Evolutionary conservation across 768 basidiomycete genomes (phyloP), one percentile per base, ranked within the genome.

Genomic region (Mycena galopus): DNA sequence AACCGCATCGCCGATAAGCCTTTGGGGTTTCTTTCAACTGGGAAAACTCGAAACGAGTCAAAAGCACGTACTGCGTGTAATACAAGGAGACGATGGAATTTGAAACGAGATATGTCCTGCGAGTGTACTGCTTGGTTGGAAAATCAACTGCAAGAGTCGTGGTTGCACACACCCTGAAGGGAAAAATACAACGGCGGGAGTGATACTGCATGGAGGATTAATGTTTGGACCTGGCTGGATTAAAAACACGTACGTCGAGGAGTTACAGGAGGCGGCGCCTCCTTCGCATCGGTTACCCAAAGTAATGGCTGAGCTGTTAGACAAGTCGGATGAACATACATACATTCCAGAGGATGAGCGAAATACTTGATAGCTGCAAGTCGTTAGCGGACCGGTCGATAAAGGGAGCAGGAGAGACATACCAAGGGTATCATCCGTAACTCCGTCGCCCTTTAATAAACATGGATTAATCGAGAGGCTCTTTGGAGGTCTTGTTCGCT

Each of bases 131-230:
- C 16, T 56, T 56, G 11, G 2, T 17, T 37, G 23, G 16, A 29
- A 44, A 47, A 10, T 21, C 10, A 32, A 27, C 23, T 33, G 5
- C 33, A 6, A 6, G 23, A 50, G 32, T 32, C 17, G 19, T 21
- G 55, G 61, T 47, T 19, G 51, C 30, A 55, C 30, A 65, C 79
- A 91, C 92, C 92, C 94, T 73, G 83, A 77, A 1, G 94, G 94
- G 82, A 95, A 94, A 81, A 87, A 95, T 32, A 95, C 87, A 19
- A 94, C 79, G 7, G 92, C 94, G 9, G 94, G 94, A 0, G 92
- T 86, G 4, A 91, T 79, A 6, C 92, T 93, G 67, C 62, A 44
- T 14, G 25, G 33, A 47, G 14, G 61, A 37, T 58, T 6, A 51
- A 35, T 56, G 21, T 47, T 29, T n/a, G 21, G 17, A n/a, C 47